Base-by-base conservation (phyloP, 2,329 filamentous ascomycete species). In the Fusarium ambrosium region DNA sequence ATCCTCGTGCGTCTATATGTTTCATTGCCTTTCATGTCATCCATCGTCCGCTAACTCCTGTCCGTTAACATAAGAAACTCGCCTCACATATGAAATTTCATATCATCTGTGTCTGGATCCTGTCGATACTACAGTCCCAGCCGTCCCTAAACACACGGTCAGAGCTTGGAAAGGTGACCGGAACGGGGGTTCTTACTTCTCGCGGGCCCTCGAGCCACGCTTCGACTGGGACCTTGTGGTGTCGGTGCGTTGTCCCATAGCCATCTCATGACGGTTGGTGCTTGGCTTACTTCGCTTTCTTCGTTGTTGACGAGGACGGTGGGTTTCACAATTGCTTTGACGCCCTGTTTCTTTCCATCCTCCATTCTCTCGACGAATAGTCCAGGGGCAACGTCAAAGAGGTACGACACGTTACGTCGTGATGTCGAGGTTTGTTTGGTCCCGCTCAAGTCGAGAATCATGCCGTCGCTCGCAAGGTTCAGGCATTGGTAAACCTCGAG, bases 401-500 rank as follows among this genome's bases (percentile, higher is more conserved):
- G 62, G 62, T 84, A 84, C 16, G 78, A 78, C 14, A 82, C 79
- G 24, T 80, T 79, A 22, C 76, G 76, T 16, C 82, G 79, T 4
- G 76, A 65, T 22, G 79, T 58, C 2, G 81, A 83, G 14, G 65
- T 73, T 29, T 79, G 73, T n/a, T 69, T 77, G 6, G 80, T 81
- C 22, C 78, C 80, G 60, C 72, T 70, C 10, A 83, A 75, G 36
- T 82, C 79, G 18, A 83, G 62, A 9, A 77, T 43, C 24, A 75
- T 53, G 6, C 82, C 82, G 4, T 77, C 79, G 43, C 72, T 81
- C 4, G 82, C 81, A 34, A 84, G 76, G 61, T 84, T 81, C 58
- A 81, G 70, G 62, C 82, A 84, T 56, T 84, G 82, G 63, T 84
- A 84, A 11, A 82, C 79, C 64, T 84, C 82, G 2, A 84, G 69